phyloP scores from a whole-genome alignment of 306 rosid species.

The Glycine tomentella region DNA sequence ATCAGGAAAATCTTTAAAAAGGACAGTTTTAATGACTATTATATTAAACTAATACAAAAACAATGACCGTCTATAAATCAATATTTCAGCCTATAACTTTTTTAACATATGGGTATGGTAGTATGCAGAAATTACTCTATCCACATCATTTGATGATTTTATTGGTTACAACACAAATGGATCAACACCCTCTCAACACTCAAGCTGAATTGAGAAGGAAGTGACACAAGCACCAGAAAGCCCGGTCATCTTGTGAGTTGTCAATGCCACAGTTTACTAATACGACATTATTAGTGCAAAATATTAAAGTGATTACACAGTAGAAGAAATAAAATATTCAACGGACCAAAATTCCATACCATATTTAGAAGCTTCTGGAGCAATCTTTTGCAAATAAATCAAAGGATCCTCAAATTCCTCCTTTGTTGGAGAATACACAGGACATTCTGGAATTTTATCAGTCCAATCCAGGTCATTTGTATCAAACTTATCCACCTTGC shows the following conservation, averaged over 20 bases:
- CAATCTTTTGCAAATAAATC: conserved; percentile 89
- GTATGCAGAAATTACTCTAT: conserved; percentile 11
- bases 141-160: conserved; percentile 26
- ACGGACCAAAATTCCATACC: conserved; percentile 67
- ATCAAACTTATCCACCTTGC: conserved; percentile 87
- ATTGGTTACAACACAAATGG: not conserved
- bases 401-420: conserved; percentile 96
- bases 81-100: conserved; percentile 1
- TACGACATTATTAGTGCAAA: conserved; percentile 6
- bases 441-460: conserved; percentile 84
- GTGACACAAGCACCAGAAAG: not conserved
- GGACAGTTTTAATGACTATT: not conserved
- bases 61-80: not conserved
- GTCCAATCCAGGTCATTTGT: conserved; percentile 89
- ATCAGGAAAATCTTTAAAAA: conserved; percentile 25
- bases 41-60: not conserved
- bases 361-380: conserved; percentile 94
- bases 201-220: conserved; percentile 28
- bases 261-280: conserved; percentile 11
- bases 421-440: conserved; percentile 85
- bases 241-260: not conserved
- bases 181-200: not conserved
- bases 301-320: conserved; percentile 4
- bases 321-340: not conserved
- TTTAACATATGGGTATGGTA: conserved; percentile 2